These are phyloP conservation scores for Kwoniella dejecticola DNA, from an alignment of 768 basidiomycete species.

Conservation along the genomic window DNA sequence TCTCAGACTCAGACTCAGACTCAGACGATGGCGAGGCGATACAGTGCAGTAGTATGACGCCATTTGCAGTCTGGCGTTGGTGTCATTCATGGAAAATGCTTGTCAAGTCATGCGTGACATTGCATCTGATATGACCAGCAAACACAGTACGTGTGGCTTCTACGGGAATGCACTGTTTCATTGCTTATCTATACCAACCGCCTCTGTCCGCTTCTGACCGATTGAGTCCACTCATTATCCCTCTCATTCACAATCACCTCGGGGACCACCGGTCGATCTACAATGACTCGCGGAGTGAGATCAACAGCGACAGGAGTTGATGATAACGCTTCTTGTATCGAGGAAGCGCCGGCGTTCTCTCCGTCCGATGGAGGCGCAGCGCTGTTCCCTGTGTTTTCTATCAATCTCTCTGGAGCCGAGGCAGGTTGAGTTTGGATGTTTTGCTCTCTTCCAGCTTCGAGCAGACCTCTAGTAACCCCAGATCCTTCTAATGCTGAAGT, in stretches of 20 bases:
- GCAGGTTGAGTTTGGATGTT: background rate
- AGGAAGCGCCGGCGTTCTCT: constrained; percentile 4
- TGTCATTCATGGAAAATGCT: no score
- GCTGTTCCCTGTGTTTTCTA: background rate
- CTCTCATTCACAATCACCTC: background rate
- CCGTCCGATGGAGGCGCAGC: background rate
- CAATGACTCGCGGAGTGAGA: constrained; percentile 12
- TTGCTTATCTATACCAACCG: constrained; percentile 30
- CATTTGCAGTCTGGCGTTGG: no score
- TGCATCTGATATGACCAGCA: no score
- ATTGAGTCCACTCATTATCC: constrained; percentile 20
- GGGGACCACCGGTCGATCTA: constrained; percentile 9
- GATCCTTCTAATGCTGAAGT: background rate
- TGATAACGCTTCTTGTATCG: constrained; percentile 14
- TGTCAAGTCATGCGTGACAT: no score
- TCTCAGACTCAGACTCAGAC: no score
- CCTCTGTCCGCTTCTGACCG: constrained; percentile 30
- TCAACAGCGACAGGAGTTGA: constrained; percentile 23
- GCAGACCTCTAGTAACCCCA: constrained; percentile 10
- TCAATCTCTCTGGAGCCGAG: constrained; percentile 3
- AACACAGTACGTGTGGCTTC: no score
- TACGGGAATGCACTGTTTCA: no score
- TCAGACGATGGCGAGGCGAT: no score
- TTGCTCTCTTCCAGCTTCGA: constrained; percentile 12
- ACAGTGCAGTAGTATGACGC: no score